phyloP scores from a whole-genome alignment of 192 early-diverging fungal genomes.

The Rhizoclosmatium sp. region DNA sequence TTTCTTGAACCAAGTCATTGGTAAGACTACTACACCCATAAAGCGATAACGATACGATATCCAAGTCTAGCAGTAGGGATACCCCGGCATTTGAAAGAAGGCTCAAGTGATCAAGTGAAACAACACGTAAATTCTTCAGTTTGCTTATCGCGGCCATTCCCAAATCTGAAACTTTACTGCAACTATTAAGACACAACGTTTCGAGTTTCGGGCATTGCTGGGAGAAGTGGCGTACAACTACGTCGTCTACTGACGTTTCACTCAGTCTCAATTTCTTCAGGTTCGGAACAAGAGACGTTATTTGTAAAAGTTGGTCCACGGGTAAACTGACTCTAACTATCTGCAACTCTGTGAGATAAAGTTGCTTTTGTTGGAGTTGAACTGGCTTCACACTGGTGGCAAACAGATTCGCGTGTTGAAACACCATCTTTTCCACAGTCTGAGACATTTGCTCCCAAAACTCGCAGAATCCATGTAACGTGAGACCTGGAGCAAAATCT shows the following conservation, averaged over 20 bases:
- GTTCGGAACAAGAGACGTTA: neutral
- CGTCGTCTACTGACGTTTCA: neutral
- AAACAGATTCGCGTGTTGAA: conserved; percentile 11
- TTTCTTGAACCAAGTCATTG: neutral
- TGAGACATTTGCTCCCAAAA: conserved; percentile 8
- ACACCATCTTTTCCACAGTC: neutral
- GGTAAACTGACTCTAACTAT: conserved; percentile 1
- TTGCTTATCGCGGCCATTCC: neutral
- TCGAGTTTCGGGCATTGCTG: neutral
- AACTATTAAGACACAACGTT: neutral
- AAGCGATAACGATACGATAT: neutral
- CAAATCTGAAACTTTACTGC: neutral
- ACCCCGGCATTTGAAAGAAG: neutral
- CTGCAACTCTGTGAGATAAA: neutral
- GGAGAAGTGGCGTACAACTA: neutral
- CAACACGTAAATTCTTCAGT: neutral
- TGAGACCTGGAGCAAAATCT: conserved; percentile 17
- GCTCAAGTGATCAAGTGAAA: conserved; percentile 7
- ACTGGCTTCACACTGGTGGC: neutral
- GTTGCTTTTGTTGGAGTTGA: neutral
- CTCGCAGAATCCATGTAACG: neutral
- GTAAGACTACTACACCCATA: conserved; percentile 1
- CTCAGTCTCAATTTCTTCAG: conserved; percentile 6
- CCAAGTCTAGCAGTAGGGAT: neutral
- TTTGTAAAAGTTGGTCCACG: neutral